phyloP scores from a whole-genome alignment of 2,329 filamentous ascomycete species.

The Fusarium verrucosum region DNA sequence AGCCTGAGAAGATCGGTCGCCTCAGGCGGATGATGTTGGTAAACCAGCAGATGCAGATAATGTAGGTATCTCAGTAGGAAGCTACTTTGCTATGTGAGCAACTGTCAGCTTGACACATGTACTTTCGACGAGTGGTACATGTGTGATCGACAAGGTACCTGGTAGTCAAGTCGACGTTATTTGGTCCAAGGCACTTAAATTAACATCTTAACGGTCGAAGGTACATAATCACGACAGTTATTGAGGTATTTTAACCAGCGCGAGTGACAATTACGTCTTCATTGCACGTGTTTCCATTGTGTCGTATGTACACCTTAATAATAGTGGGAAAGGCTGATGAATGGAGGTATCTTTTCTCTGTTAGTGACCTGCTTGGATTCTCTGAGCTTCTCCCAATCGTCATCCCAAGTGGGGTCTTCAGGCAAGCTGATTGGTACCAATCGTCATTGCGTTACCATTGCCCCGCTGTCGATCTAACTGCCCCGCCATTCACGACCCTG shows the following conservation, averaged over 20 bases:
- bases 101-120: background rate
- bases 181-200: background rate
- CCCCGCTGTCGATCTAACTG: slow-evolving; percentile 45
- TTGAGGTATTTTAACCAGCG: slow-evolving; percentile 7
- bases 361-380: slow-evolving; percentile 23
- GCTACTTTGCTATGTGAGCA: background rate
- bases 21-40: background rate
- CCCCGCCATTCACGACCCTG: slow-evolving; percentile 39
- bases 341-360: slow-evolving; percentile 21
- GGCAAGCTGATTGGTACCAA: slow-evolving; percentile 36
- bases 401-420: slow-evolving; percentile 40
- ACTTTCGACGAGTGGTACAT: background rate
- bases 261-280: background rate
- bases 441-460: slow-evolving; percentile 39
- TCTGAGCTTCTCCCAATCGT: slow-evolving; percentile 40
- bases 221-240: slow-evolving; percentile 1
- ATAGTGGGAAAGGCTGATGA: background rate
- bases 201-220: background rate
- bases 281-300: slow-evolving; percentile 7
- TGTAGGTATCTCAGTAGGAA: background rate
- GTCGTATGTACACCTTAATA: background rate
- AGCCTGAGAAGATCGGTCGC: background rate
- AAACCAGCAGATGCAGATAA: background rate
- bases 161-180: too few relatives aligned
- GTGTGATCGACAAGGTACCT: background rate